These are phyloP conservation scores for Penicillium sp. DNA, from an alignment of 2,329 filamentous ascomycete genomes.

Conservation along the genomic window DNA sequence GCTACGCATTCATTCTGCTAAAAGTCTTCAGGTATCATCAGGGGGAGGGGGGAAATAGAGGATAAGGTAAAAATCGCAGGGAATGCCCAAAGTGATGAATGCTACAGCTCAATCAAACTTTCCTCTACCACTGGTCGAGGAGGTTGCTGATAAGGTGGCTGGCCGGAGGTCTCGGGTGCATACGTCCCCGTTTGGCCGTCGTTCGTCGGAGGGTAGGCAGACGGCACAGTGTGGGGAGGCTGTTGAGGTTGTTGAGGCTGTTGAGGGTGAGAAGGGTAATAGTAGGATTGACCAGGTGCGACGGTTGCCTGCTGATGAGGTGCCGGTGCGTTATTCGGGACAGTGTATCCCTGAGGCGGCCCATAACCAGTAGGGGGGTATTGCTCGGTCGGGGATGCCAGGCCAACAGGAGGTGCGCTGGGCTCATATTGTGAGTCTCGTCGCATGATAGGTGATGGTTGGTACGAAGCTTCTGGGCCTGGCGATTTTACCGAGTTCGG, in stretches of 20 bases:
- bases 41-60: slow-evolving; percentile 4
- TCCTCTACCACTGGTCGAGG: slow-evolving; percentile 24
- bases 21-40: slow-evolving; percentile 25
- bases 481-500: slow-evolving; percentile 12
- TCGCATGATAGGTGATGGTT: slow-evolving; percentile 19
- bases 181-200: slow-evolving; percentile 22
- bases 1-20: slow-evolving; percentile 15
- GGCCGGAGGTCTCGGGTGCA: slow-evolving; percentile 13
- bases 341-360: slow-evolving; percentile 20
- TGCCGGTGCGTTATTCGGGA: slow-evolving; percentile 7
- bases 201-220: slow-evolving; percentile 18
- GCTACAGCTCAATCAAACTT: slow-evolving; percentile 28
- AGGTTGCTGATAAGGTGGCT: slow-evolving; percentile 19
- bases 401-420: slow-evolving; percentile 11
- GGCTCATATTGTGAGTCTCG: slow-evolving; percentile 26
- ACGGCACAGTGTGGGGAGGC: slow-evolving; percentile 9
- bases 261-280: slow-evolving; percentile 16
- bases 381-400: slow-evolving; percentile 14
- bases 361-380: slow-evolving; percentile 13
- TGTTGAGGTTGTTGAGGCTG: slow-evolving; percentile 15
- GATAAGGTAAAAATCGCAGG: slow-evolving; percentile 3
- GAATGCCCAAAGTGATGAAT: slow-evolving; percentile 8
- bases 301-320: slow-evolving; percentile 17
- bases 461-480: slow-evolving; percentile 17
- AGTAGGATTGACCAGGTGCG: slow-evolving; percentile 22